phyloP scores from a whole-genome alignment of 352 stramenopile species.

The Phytophthora pistaciae region DNA sequence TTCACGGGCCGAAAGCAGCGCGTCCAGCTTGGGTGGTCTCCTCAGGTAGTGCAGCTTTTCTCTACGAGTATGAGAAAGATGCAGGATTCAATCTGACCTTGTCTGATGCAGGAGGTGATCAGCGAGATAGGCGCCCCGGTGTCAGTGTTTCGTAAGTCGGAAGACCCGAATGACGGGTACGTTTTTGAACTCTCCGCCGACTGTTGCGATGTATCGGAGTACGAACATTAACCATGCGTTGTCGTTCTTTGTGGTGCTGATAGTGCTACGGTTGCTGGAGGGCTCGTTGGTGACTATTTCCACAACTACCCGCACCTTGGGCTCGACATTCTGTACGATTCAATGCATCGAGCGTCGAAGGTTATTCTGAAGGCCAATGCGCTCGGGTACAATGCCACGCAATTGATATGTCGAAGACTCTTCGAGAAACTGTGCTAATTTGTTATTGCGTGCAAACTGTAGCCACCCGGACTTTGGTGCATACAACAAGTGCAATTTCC shows the following conservation, averaged over 20 bases:
- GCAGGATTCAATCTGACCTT: neutral
- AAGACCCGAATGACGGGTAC: slow-evolving; percentile 77
- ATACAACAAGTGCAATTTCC: slow-evolving; percentile 91
- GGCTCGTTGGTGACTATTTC: slow-evolving; percentile 78
- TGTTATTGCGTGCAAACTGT: slow-evolving; percentile 4
- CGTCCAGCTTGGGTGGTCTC: slow-evolving; percentile 81
- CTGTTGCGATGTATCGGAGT: neutral
- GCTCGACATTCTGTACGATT: slow-evolving; percentile 81
- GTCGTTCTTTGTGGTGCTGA: neutral
- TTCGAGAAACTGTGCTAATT: neutral
- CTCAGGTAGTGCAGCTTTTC: slow-evolving; percentile 61
- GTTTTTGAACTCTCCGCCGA: neutral
- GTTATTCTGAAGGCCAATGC: slow-evolving; percentile 87
- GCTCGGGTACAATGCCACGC: slow-evolving; percentile 48
- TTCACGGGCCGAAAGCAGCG: slow-evolving; percentile 75
- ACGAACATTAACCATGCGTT: neutral
- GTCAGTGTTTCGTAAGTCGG: slow-evolving; percentile 82
- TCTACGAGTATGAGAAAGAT: neutral
- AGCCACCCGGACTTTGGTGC: slow-evolving; percentile 84
- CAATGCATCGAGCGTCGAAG: slow-evolving; percentile 75
- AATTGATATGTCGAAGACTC: neutral
- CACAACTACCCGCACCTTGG: slow-evolving; percentile 89
- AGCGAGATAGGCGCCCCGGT: slow-evolving; percentile 79
- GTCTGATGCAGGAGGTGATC: slow-evolving; percentile 67
- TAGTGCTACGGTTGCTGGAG: slow-evolving; percentile 62